phyloP scores from a whole-genome alignment of 2,329 filamentous ascomycete species.

The Tetracladium maxilliforme region DNA sequence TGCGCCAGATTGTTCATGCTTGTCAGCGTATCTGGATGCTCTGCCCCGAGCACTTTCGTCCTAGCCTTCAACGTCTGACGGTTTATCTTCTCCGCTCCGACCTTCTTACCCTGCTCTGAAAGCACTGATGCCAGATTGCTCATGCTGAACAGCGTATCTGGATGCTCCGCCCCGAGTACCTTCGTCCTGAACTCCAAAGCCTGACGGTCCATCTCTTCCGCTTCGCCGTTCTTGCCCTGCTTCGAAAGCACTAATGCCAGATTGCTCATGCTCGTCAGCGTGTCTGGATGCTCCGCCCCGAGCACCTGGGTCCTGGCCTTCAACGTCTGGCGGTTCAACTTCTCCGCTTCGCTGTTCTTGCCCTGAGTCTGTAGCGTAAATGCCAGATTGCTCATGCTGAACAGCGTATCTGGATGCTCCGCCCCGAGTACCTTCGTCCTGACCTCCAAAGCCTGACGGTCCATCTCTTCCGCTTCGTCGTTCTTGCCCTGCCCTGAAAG shows the following conservation, averaged over 20 bases:
- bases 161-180: constrained; percentile 6
- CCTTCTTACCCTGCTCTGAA: constrained; percentile 1
- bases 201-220: constrained; percentile 1
- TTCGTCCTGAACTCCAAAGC: constrained; percentile 2
- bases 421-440: constrained; percentile 4
- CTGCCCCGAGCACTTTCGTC: constrained; percentile 4
- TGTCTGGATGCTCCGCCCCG: constrained; percentile 6
- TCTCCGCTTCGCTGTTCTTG: constrained; percentile 7
- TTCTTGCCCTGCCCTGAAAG: constrained; percentile 1
- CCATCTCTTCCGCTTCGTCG: constrained; percentile 2
- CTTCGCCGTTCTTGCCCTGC: constrained; percentile 2
- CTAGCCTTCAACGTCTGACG: neutral
- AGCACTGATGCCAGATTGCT: constrained; percentile 3
- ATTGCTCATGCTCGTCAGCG: constrained; percentile 4
- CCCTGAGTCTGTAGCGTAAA: constrained; percentile 1
- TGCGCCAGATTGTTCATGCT: constrained; percentile 5
- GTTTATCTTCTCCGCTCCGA: constrained; percentile 2
- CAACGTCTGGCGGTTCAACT: constrained; percentile 5
- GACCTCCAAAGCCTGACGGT: neutral
- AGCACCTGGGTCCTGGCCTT: constrained; percentile 1
- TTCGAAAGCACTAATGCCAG: constrained; percentile 1
- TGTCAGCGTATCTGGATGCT: constrained; percentile 6
- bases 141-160: constrained; percentile 5
- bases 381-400: constrained; percentile 6
- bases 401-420: constrained; percentile 7